Conservation (phyloP, 2,329 filamentous ascomycete genomes). For the Penicillium sp. region DNA sequence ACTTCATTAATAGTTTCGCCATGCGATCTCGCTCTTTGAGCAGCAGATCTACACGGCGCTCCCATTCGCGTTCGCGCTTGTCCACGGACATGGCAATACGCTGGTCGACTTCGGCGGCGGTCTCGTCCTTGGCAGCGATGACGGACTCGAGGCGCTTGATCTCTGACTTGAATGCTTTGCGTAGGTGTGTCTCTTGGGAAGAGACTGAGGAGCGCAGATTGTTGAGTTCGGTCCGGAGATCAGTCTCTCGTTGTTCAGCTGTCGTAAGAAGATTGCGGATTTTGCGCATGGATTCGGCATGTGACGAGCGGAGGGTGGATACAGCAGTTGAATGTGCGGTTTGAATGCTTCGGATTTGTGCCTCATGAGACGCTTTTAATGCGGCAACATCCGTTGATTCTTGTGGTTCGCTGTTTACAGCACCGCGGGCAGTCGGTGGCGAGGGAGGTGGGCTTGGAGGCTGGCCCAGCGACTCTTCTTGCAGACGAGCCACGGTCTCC, state of each 20-base stretch:
- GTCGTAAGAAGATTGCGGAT: slow-evolving; percentile 31
- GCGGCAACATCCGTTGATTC: slow-evolving; percentile 12
- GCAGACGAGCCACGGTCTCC: slow-evolving; percentile 28
- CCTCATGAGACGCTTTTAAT: slow-evolving; percentile 31
- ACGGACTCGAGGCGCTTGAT: slow-evolving; percentile 31
- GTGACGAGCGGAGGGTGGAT: slow-evolving; percentile 34
- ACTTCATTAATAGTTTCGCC: slow-evolving; percentile 37
- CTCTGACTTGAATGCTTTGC: slow-evolving; percentile 28
- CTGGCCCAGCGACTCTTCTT: slow-evolving; percentile 25
- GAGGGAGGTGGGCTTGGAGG: slow-evolving; percentile 30
- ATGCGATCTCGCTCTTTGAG: slow-evolving; percentile 40
- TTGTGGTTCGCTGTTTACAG: slow-evolving; percentile 4
- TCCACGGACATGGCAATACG: slow-evolving; percentile 39
- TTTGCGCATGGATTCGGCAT: slow-evolving; percentile 34
- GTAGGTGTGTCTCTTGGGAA: slow-evolving; percentile 23
- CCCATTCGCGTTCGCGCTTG: slow-evolving; percentile 42
- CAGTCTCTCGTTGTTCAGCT: slow-evolving; percentile 33
- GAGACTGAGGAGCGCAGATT: slow-evolving; percentile 21
- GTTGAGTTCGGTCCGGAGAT: slow-evolving; percentile 30
- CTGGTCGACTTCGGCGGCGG: slow-evolving; percentile 36
- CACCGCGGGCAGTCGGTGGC: slow-evolving; percentile 17
- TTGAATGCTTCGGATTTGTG: slow-evolving; percentile 34
- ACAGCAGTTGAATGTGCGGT: slow-evolving; percentile 35
- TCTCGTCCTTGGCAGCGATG: slow-evolving; percentile 39
- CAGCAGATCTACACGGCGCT: slow-evolving; percentile 37